These are phyloP conservation scores for Corinectria fuckeliana DNA, from an alignment of 2,329 filamentous ascomycete species.

Conservation along the genomic window DNA sequence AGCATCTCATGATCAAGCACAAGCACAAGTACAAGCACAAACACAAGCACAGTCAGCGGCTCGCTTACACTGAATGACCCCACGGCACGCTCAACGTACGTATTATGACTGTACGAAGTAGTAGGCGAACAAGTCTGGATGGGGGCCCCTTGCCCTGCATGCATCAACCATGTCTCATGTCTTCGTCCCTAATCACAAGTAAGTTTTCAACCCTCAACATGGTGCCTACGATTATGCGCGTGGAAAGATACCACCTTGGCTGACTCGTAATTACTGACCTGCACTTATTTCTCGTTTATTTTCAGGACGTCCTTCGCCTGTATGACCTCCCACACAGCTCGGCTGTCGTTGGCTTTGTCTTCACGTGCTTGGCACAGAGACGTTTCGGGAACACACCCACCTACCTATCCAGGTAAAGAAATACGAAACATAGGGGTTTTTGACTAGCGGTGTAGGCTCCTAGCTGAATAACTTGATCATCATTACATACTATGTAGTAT, in stretches of 20 bases:
- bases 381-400: background rate
- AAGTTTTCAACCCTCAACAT: background rate
- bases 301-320: too few relatives aligned
- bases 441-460: constrained; percentile 7
- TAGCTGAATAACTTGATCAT: background rate
- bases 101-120: too few relatives aligned
- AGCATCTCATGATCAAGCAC: background rate
- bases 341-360: background rate
- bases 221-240: background rate
- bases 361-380: background rate
- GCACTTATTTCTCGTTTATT: too few relatives aligned
- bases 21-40: background rate
- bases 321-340: constrained; percentile 1
- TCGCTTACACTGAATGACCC: background rate
- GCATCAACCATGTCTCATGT: background rate
- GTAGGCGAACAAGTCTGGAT: background rate
- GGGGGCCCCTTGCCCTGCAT: background rate
- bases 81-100: background rate
- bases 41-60: background rate
- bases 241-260: background rate
- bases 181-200: background rate
- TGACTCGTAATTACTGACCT: background rate
- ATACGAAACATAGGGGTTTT: background rate
- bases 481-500: background rate
- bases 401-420: too few relatives aligned